Base-by-base conservation (phyloP, 495 filamentous ascomycete genomes). In the Penicillium tannophilum region DNA sequence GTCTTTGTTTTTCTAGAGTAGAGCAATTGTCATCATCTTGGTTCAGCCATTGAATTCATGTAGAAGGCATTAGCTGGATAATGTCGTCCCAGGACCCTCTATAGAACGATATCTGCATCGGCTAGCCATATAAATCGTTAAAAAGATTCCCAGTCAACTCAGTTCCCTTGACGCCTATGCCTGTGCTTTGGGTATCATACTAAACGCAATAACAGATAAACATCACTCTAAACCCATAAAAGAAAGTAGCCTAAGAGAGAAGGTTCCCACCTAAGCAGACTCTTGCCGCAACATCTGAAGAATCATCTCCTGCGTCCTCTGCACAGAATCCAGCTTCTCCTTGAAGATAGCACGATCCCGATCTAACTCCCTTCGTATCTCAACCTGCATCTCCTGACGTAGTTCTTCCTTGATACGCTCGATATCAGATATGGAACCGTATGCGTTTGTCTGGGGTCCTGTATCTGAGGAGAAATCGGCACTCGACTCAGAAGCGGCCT, bases 291-390 rank as follows among this genome's bases (percentile, higher is more conserved):
- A 55, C 76, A 79, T 77, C 20, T 78, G 73, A 36, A 79, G 56
- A 57, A 79, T 79, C 71, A 79, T 72, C 43, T 79, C 72, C 54
- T 79, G 77, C 1, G 72, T 78, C 54, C 72, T 57, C 55, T 79
- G 76, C 36, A 79, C 64, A 28, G 73, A 67, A 60, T 77, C 76
- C 36, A 79, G 41, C 54, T 69, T 74, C 51, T 76, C 71, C 44
- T 76, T 68, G 10, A 76, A 59, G 2, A 64, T 54, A 12, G 66
- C 68, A 0, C 73, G 71, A 14, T 73, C 67, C 46, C 69, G 70
- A n/a, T 69, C 66, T 52, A 76, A 24, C 49, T 75, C 74, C 4
- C 57, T 46, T 14, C 68, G 69, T 19, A 77, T 43, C 30, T 77
- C 70, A 16, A 55, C 54, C 24, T 60, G 51, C 57, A 78, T 68